These are phyloP conservation scores for Withania somnifera DNA, from an alignment of 305 asterid genomes.

Conservation along the genomic window DNA sequence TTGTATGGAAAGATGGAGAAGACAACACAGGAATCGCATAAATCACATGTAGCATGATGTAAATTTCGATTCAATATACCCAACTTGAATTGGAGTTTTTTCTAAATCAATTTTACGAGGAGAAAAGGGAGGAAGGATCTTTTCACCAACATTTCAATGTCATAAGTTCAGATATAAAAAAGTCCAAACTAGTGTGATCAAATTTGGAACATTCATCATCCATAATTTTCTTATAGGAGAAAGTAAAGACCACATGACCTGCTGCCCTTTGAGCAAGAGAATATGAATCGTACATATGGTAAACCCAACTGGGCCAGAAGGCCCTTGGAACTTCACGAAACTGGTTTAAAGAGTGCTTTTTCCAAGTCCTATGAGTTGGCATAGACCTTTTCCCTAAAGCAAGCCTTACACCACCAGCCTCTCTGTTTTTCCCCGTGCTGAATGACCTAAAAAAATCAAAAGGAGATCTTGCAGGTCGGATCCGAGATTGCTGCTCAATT, in stretches of 20 bases:
- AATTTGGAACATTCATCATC: neutral
- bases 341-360: slow-evolving; percentile 30
- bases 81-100: neutral
- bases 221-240: neutral
- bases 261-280: slow-evolving; percentile 76
- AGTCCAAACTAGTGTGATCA: neutral
- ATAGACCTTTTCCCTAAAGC: slow-evolving; percentile 19
- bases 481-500: slow-evolving; percentile 21
- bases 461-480: slow-evolving; percentile 25
- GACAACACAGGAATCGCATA: neutral
- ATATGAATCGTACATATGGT: slow-evolving; percentile 76
- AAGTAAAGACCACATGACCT: slow-evolving; percentile 36
- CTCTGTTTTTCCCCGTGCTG: slow-evolving; percentile 19
- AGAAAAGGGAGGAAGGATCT: neutral
- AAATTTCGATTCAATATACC: neutral
- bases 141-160: neutral
- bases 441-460: slow-evolving; percentile 25
- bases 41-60: neutral
- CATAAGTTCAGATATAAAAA: neutral
- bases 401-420: slow-evolving; percentile 20
- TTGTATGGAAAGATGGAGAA: neutral
- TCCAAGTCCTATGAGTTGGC: slow-evolving; percentile 22
- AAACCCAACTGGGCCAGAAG: slow-evolving; percentile 93
- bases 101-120: neutral
- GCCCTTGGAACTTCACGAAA: slow-evolving; percentile 66